A percentile compares a stretch with the other conserved stretches of the same genome.
These are phyloP conservation scores for Epithele typhae DNA, from an alignment of 768 basidiomycete genomes.

Conservation along the genomic window DNA sequence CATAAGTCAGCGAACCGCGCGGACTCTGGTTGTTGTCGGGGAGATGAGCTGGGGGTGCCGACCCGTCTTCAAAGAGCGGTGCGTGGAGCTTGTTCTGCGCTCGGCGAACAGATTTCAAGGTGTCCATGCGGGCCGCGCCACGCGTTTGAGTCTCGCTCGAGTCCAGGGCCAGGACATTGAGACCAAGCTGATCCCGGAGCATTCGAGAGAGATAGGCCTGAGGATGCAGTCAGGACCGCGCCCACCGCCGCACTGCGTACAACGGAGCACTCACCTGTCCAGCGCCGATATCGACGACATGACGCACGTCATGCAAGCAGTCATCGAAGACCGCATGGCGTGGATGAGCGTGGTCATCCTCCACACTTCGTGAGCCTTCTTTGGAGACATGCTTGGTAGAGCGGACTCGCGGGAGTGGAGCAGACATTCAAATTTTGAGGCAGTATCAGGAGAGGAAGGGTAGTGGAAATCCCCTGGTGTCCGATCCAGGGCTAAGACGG, in stretches of 20 bases:
- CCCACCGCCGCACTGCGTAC: neutral
- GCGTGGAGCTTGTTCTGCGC: neutral
- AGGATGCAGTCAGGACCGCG: neutral
- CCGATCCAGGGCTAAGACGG: neutral
- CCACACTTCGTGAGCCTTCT: slow-evolving; percentile 69
- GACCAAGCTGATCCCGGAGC: slow-evolving; percentile 27
- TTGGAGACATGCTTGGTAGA: slow-evolving; percentile 60
- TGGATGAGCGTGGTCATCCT: slow-evolving; percentile 57
- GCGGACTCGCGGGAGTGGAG: too few relatives aligned
- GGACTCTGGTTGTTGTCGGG: too few relatives aligned
- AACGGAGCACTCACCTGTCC: slow-evolving; percentile 49
- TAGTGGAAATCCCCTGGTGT: neutral
- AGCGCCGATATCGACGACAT: slow-evolving; percentile 70
- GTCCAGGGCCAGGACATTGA: slow-evolving; percentile 65
- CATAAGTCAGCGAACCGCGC: slow-evolving; percentile 44
- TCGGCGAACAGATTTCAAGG: slow-evolving; percentile 9
- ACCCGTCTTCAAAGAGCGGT: neutral
- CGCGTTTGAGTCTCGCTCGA: slow-evolving; percentile 51
- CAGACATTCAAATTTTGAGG: too few relatives aligned
- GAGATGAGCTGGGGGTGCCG: too few relatives aligned
- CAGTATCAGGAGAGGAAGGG: too few relatives aligned
- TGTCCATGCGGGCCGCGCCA: slow-evolving; percentile 44
- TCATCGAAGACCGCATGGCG: slow-evolving; percentile 28
- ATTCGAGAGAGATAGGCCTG: slow-evolving; percentile 64
- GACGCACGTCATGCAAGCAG: slow-evolving; percentile 23